phyloP scores from a whole-genome alignment of 768 basidiomycete species.

The Termitomyces sp. region DNA sequence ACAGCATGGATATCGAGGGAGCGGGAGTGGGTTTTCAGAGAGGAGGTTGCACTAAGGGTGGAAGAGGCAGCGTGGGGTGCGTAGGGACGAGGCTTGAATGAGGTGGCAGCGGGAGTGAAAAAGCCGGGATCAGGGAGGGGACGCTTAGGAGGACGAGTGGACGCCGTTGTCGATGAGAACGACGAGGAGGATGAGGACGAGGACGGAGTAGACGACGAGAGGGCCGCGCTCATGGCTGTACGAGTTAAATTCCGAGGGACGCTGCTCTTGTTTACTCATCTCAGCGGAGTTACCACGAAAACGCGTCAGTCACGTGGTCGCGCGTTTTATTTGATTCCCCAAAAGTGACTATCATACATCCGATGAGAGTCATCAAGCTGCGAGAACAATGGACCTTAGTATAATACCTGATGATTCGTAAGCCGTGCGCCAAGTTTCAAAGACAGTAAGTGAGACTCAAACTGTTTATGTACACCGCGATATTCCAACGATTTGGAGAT shows the following conservation, averaged over 20 bases:
- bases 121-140: constrained; percentile 50
- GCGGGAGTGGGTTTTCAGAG: constrained; percentile 26
- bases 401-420: too few species aligned
- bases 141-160: constrained; percentile 41
- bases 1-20: constrained; percentile 38
- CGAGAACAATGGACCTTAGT: too few species aligned
- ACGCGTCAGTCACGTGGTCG: constrained; percentile 36
- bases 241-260: neutral
- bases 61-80: constrained; percentile 31
- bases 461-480: too few species aligned
- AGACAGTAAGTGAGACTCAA: too few species aligned
- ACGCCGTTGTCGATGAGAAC: constrained; percentile 17
- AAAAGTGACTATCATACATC: too few species aligned
- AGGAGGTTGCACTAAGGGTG: constrained; percentile 19
- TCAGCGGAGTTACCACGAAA: constrained; percentile 30
- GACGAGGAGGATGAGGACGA: neutral
- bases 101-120: constrained; percentile 57
- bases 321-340: constrained; percentile 10
- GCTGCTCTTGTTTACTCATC: constrained; percentile 14
- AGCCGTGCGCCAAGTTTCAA: too few species aligned
- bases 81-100: constrained; percentile 66
- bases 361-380: too few species aligned
- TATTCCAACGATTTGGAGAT: too few species aligned
- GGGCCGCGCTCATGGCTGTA: constrained; percentile 5
- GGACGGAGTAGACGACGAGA: constrained; percentile 3